Evolutionary conservation across 768 basidiomycete species (phyloP).

Genomic region (Austroboletus eburneus): DNA sequence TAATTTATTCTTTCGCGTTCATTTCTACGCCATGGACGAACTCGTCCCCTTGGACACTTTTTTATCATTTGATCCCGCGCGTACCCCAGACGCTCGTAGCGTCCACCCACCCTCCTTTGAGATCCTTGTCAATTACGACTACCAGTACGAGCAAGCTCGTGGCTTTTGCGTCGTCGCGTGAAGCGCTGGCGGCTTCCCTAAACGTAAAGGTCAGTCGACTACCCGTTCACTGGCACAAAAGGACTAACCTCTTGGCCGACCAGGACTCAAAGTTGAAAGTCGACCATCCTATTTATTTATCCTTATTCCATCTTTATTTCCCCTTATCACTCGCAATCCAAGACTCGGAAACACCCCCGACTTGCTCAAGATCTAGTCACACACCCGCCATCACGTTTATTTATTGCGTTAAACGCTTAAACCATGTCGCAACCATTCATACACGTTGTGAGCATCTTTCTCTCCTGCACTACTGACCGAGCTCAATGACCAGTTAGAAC

Average conservation of each 20-base stretch:
- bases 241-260: background rate
- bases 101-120: background rate
- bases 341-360: background rate
- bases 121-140: background rate
- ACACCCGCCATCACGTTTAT: conserved; percentile 9
- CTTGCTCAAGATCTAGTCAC: background rate
- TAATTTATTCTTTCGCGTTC: background rate
- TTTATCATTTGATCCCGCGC: background rate
- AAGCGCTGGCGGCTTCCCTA: background rate
- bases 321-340: background rate
- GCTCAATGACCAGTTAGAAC: conserved; percentile 44
- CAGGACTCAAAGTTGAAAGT: conserved; percentile 7
- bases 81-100: background rate
- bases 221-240: background rate
- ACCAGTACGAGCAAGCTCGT: background rate
- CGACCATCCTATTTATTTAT: conserved; percentile 2
- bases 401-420: conserved; percentile 3
- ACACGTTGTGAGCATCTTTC: conserved; percentile 27
- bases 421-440: conserved; percentile 18
- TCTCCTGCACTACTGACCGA: background rate
- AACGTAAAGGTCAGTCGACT: background rate
- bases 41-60: background rate
- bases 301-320: conserved; percentile 11
- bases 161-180: conserved; percentile 6
- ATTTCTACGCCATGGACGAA: conserved; percentile 6